phyloP scores from a whole-genome alignment of 108 stramenopile species.

The Nannochloropsis gaditana region DNA sequence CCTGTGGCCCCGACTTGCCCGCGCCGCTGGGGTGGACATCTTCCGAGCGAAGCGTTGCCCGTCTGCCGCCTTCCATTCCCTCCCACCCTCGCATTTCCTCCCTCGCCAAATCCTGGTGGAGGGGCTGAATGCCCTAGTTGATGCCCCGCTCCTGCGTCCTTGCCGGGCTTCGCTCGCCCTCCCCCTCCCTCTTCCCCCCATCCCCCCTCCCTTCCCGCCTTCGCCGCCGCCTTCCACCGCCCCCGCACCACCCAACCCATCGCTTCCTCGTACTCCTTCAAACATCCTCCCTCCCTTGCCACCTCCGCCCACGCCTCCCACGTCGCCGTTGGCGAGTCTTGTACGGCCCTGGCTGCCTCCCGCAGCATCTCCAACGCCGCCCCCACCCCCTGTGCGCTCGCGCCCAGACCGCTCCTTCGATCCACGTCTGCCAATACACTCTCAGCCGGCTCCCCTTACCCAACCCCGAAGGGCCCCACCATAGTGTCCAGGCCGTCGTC shows the following conservation, averaged over 20 bases:
- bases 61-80: background rate
- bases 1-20: background rate
- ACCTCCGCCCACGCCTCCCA: background rate
- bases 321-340: background rate
- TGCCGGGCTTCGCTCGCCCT: background rate
- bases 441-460: background rate
- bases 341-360: background rate
- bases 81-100: background rate
- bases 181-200: background rate
- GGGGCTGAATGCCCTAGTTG: background rate
- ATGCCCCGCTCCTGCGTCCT: background rate
- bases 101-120: background rate
- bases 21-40: background rate
- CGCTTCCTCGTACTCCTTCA: background rate
- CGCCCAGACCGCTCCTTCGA: background rate
- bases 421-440: background rate
- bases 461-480: background rate
- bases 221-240: background rate
- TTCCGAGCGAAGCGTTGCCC: background rate
- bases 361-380: background rate
- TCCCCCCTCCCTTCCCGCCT: background rate
- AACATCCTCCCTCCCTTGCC: background rate
- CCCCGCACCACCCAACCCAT: background rate
- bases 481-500: background rate
- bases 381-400: background rate